Base-by-base conservation (phyloP, 129 eudicot genomes). In the Lactuca sativa region DNA sequence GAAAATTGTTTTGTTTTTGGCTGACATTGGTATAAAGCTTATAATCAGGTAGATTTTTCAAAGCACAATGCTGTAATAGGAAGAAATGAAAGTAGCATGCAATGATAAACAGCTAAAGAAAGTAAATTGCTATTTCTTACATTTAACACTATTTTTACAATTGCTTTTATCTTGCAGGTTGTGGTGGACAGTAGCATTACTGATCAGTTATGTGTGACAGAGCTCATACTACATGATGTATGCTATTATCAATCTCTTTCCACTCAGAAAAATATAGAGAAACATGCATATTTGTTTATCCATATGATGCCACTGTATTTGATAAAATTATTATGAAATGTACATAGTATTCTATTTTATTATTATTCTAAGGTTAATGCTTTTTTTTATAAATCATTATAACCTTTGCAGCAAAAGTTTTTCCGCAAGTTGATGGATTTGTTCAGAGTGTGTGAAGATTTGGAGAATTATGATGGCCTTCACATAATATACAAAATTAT, bases 221-320 rank as follows among this genome's bases (percentile, higher is more conserved):
- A 92, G 47, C 89, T 88, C 77, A 88, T 92, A 9, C 67, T 92
- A 52, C 86, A 88, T 77, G 91, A 92, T 74, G 97, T 92, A 88
- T 83, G 96, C 72, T 74, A 69, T 63, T 48, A 74, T 73, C 53
- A 37, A 18, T 62, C 18, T 71, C 40, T 65, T 41, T 70, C 40
- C 6, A 15, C 52, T 62, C 8, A 7, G 0, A 59, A 49, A 51
- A 33, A 66, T 71, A 15, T 37, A 48, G 34, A 47, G 7, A 67
- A 43, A 43, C 18, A 7, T 21, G 54, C 51, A 58, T 37, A 17
- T 67, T 41, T 67, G 11, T 18, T 3, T 25, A 7, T n/a, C 36
- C 65, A 10, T 77, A 10, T 32, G 44, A 38, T 74, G 59, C 57
- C 51, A 43, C 37, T 74, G 52, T 55, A 55, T 55, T 34, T 14